Base-by-base conservation (phyloP, 2,329 filamentous ascomycete genomes). In the Aureobasidium namibiae region DNA sequence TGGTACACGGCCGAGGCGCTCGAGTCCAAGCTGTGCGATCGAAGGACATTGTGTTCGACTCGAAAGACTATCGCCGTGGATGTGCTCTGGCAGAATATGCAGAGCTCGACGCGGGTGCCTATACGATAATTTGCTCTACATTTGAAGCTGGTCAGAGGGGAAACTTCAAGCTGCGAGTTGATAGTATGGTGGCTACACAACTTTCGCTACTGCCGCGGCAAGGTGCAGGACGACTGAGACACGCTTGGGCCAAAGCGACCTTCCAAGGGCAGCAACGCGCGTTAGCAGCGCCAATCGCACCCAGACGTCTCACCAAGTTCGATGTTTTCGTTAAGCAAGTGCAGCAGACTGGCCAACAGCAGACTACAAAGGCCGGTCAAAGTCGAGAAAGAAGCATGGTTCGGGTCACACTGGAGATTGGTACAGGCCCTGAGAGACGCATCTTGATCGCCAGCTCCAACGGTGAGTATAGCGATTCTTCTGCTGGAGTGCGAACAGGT, bases 121-220 rank as follows among this genome's bases (percentile, higher is more conserved):
- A 97, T 72, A 96, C 90, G 0, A 80, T 96, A 59, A 87, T 96
- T 7, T 92, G 88, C 69, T 96, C 90, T 2, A 95, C 92, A 0
- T 97, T 95, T 70, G 90, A 95, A 63, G 81, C 87, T 0, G 87
- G 87, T 9, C 89, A 95, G 68, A 77, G 83, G 1, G 89, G 88
- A 3, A 79, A 80, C 50, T 97, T 95, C 68, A 83, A 80, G 0
- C 70, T 99, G 9, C 83, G 85, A 60, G 79, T 96, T n/a, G 85
- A 86, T 48, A 86, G 87, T 34, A 83, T 80, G 57, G 70, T 75
- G 1, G 76, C 80, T 0, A 80, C 85, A 38, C 67, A 72, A 1
- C 69, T 95, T 5, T 75, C 75, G 8, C 80, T 82, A 16, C 79
- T 96, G 3, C 81, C 85, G 0, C 77, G 85, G 6, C 89, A 94